Conservation (phyloP, 116 monocot species). For the Cymodocea nodosa region DNA sequence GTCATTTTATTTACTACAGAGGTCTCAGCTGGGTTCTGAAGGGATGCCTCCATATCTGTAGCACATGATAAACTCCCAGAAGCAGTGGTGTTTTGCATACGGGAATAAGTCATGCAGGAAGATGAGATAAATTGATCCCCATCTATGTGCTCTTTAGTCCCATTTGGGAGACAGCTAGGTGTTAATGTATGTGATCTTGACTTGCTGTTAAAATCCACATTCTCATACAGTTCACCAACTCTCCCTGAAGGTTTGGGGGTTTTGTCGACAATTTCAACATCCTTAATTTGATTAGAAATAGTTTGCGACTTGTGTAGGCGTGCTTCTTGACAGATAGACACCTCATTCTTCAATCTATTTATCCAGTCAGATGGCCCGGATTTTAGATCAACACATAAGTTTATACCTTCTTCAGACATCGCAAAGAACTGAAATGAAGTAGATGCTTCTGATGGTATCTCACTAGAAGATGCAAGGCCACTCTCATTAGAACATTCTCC, state of each 20-base stretch:
- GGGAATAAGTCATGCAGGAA: slow-evolving; percentile 23
- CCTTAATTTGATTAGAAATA: slow-evolving; percentile 14
- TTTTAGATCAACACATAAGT: slow-evolving; percentile 62
- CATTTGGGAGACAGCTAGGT: slow-evolving; percentile 13
- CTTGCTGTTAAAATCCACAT: slow-evolving; percentile 5
- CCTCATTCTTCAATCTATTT: slow-evolving; percentile 49
- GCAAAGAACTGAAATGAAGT: slow-evolving; percentile 72
- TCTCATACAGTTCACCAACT: slow-evolving; percentile 2
- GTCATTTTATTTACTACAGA: slow-evolving; percentile 6
- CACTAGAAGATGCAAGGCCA: slow-evolving; percentile 20
- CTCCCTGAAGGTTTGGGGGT: slow-evolving; percentile 13
- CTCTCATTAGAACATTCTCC: slow-evolving; percentile 11
- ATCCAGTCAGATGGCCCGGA: slow-evolving; percentile 50
- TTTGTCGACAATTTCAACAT: slow-evolving; percentile 14
- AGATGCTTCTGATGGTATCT: slow-evolving; percentile 11
- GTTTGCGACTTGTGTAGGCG: slow-evolving; percentile 13
- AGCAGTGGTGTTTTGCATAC: slow-evolving; percentile 5
- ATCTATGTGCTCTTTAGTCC: slow-evolving; percentile 14
- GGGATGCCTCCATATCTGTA: slow-evolving; percentile 8
- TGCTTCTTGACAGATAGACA: slow-evolving; percentile 23
- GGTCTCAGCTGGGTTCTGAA: slow-evolving; percentile 7
- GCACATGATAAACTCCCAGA: slow-evolving; percentile 12
- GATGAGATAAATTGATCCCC: slow-evolving; percentile 24
- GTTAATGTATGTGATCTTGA: slow-evolving; percentile 33
- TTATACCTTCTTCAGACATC: slow-evolving; percentile 61